Base-by-base conservation (phyloP, 2,329 filamentous ascomycete species). In the Microcyclosporella mali region DNA sequence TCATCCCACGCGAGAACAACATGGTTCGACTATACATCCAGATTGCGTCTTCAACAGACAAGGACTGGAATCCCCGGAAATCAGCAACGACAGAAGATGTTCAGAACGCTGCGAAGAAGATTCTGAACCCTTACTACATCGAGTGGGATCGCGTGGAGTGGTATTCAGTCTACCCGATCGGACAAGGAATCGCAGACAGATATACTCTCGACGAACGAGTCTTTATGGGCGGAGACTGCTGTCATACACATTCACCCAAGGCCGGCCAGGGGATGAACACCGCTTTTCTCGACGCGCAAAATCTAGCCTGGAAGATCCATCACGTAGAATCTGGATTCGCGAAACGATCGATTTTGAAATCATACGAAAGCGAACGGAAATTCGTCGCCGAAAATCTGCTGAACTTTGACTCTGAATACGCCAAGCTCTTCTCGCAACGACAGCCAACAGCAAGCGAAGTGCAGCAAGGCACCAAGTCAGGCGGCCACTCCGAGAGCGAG, bases 281-380 rank as follows among this genome's bases (percentile, higher is more conserved):
- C 51, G 71, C 77, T 16, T 76, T 77, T 65, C 65, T 74, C 36
- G 71, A 74, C 56, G 88, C 88, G 1, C 78, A 88, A 47, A 97
- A 95, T 64, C 73, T 97, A 31, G 89, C 89, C 6, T 97, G 89
- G 89, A 97, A 97, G 70, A 85, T 95, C 39, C 89, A 95, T 61
- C 81, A 85, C 28, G 90, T 95, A 8, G 88, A 95, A 62, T 74
- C 76, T 18, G 88, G 88, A 10, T 86, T 94, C 53, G 86, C 88
- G 1, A 69, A 81, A 21, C 82, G 85, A 47, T 77, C 78, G 2
- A 73, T 92, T 14, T 75, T 97, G 38, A 78, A 81, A 49, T 92
- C 89, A 0, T 97, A 95, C 63, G 87, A 95, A 67, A 74, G 76
- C 2, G 89, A 95, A 67, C 82, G 89, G 44, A 89, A 86, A 62